Evolutionary conservation across 495 filamentous ascomycete genomes (phyloP).

Genomic region (Venustampulla echinocandica): DNA sequence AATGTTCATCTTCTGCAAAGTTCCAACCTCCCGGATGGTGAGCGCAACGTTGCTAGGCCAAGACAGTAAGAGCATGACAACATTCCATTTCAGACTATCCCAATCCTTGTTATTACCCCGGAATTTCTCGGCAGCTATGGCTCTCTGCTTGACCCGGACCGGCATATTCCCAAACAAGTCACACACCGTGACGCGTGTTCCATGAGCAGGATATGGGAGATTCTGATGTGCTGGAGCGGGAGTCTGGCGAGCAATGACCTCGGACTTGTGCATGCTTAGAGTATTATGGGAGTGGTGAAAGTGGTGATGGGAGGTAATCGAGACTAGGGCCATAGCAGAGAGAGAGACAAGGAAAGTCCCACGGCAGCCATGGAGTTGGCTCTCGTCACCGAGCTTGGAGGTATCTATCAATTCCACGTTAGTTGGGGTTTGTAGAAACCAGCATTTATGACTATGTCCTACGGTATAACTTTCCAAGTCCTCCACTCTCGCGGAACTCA

Average conservation of each 20-base stretch:
- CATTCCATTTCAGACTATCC: slow-evolving; percentile 50
- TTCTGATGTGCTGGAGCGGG: slow-evolving; percentile 56
- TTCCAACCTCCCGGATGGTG: slow-evolving; percentile 32
- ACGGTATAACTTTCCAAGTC: slow-evolving; percentile 69
- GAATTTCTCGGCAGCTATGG: slow-evolving; percentile 35
- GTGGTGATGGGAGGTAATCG: slow-evolving; percentile 67
- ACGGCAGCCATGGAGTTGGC: slow-evolving; percentile 52
- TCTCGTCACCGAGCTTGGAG: slow-evolving; percentile 52
- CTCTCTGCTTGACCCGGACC: slow-evolving; percentile 82
- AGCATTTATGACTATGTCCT: slow-evolving; percentile 24
- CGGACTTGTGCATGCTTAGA: slow-evolving; percentile 62
- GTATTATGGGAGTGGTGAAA: slow-evolving; percentile 57
- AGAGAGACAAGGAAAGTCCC: slow-evolving; percentile 75
- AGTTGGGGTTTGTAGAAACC: neutral
- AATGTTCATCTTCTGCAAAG: slow-evolving; percentile 11
- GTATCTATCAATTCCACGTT: slow-evolving; percentile 48
- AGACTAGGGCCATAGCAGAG: slow-evolving; percentile 65
- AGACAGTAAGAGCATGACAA: slow-evolving; percentile 59
- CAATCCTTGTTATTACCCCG: slow-evolving; percentile 44
- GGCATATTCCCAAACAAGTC: slow-evolving; percentile 95
- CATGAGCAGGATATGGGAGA: slow-evolving; percentile 50
- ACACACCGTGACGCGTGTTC: slow-evolving; percentile 71
- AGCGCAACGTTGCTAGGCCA: slow-evolving; percentile 43
- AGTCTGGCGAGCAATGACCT: slow-evolving; percentile 54
- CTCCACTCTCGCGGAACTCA: slow-evolving; percentile 64